A percentile compares a stretch with the other conserved stretches of the same genome.
Conservation (phyloP, 208 protist genomes). For the Angomonas deanei region DNA sequence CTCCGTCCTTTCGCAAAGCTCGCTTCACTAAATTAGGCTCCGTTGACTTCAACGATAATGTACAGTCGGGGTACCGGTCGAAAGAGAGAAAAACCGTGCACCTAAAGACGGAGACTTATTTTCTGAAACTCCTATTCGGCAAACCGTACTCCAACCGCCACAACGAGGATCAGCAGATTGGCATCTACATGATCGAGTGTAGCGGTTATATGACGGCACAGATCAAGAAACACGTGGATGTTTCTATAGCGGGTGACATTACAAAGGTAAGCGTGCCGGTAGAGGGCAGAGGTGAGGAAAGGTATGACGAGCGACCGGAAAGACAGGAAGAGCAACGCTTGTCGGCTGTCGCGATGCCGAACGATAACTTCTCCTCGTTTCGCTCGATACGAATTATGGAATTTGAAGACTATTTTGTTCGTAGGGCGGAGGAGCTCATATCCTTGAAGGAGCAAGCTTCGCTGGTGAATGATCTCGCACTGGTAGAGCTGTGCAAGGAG, state of each 20-base stretch:
- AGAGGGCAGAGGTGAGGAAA: not conserved
- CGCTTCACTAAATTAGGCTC: conserved; percentile 75
- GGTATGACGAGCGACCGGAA: not conserved
- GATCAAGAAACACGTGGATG: conserved; percentile 18
- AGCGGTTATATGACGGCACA: conserved; percentile 30
- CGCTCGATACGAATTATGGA: conserved; percentile 77
- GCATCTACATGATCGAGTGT: conserved; percentile 83
- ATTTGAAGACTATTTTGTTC: conserved; percentile 85
- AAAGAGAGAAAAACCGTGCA: conserved; percentile 90
- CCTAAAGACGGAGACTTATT: conserved; percentile 74
- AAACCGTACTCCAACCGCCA: conserved; percentile 56
- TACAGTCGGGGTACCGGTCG: conserved; percentile 64
- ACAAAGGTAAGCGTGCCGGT: no score
- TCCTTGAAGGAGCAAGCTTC: conserved; percentile 73
- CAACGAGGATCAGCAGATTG: conserved; percentile 73
- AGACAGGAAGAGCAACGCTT: not conserved
- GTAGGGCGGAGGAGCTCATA: conserved; percentile 73
- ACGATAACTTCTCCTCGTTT: conserved; percentile 19
- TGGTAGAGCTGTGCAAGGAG: conserved; percentile 57
- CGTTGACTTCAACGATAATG: conserved; percentile 79
- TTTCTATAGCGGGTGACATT: conserved; percentile 2
- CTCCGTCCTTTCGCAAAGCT: conserved; percentile 60
- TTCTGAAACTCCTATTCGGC: conserved; percentile 84
- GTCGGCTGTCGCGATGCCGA: not conserved
- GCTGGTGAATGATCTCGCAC: conserved; percentile 60